Percentiles rank a stretch among this genome's conserved stretches.
Conservation (phyloP, 2,329 filamentous ascomycete genomes). For the Chaetomium sp. region DNA sequence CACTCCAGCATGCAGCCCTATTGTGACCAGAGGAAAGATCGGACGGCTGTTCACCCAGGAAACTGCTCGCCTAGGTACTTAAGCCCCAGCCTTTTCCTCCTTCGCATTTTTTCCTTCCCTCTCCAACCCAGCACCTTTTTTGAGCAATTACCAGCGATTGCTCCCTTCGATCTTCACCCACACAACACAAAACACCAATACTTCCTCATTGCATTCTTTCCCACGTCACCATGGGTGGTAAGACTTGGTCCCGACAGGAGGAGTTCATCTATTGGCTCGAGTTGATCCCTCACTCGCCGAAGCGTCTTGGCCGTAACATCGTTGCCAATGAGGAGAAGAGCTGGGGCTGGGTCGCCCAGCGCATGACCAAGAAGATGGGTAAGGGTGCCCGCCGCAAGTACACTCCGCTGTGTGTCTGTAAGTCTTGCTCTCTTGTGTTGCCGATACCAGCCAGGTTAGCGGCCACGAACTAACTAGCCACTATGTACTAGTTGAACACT, state of each 20-base stretch:
- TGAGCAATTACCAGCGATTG: not conserved
- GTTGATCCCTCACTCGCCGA: slow-evolving; percentile 38
- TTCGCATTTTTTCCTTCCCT: slow-evolving; percentile 4
- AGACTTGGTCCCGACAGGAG: slow-evolving; percentile 52
- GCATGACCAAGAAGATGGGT: slow-evolving; percentile 34
- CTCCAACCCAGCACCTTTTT: not conserved
- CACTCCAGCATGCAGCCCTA: not conserved
- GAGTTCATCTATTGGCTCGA: slow-evolving; percentile 53
- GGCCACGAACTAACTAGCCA: not conserved
- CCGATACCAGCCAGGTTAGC: not conserved
- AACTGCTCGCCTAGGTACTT: not conserved
- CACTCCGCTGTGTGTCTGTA: slow-evolving; percentile 37
- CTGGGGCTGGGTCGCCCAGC: slow-evolving; percentile 32
- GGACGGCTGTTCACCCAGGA: not conserved
- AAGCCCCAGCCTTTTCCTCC: not conserved
- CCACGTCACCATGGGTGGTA: slow-evolving; percentile 49
- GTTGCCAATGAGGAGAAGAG: slow-evolving; percentile 23
- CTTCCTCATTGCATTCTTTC: not conserved
- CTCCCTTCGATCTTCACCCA: not conserved
- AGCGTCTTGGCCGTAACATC: slow-evolving; percentile 30
- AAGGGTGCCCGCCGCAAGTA: slow-evolving; percentile 35
- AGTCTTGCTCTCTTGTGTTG: slow-evolving; percentile 24
- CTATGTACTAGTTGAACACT: slow-evolving; percentile 39
- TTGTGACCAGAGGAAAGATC: slow-evolving; percentile 1
- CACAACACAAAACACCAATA: not conserved